Evolutionary conservation across 805 yeast species (phyloP).

Genomic region (Barnettozyma siamensis): DNA sequence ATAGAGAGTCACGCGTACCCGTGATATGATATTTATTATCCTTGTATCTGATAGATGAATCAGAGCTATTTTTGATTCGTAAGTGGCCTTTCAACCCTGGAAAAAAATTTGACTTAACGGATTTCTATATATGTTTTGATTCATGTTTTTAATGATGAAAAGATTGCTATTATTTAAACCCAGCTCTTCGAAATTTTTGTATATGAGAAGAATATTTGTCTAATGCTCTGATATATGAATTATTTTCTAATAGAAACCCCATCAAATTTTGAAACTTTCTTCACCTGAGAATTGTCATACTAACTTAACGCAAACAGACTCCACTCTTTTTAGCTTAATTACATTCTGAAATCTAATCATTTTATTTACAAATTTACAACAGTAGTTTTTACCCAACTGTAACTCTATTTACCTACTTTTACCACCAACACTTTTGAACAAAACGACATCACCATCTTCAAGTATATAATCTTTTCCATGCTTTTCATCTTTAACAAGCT

Average conservation of each 20-base stretch:
- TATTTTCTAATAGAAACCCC: too few relatives aligned
- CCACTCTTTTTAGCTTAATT: neutral
- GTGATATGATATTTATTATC: too few relatives aligned
- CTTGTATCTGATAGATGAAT: too few relatives aligned
- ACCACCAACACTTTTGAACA: conserved; percentile 69
- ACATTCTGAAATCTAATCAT: neutral
- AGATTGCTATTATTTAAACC: conserved; percentile 22
- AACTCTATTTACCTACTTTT: conserved; percentile 32
- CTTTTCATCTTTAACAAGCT: conserved; percentile 27
- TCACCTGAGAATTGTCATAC: too few relatives aligned
- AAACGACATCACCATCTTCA: conserved; percentile 78
- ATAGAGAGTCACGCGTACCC: too few relatives aligned
- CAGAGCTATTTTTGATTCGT: too few relatives aligned
- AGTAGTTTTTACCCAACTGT: too few relatives aligned
- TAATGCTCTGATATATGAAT: conserved; percentile 22
- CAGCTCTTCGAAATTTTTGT: conserved; percentile 29
- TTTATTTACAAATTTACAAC: conserved; percentile 1
- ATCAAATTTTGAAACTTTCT: too few relatives aligned
- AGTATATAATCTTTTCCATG: conserved; percentile 76
- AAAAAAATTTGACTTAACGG: too few relatives aligned
- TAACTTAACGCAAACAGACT: too few relatives aligned
- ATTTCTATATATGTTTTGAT: too few relatives aligned
- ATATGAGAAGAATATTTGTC: conserved; percentile 25
- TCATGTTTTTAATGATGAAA: conserved; percentile 24
- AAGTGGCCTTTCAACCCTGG: too few relatives aligned